Conservation (phyloP, 2,329 filamentous ascomycete genomes). For the Calonectria naviculata region DNA sequence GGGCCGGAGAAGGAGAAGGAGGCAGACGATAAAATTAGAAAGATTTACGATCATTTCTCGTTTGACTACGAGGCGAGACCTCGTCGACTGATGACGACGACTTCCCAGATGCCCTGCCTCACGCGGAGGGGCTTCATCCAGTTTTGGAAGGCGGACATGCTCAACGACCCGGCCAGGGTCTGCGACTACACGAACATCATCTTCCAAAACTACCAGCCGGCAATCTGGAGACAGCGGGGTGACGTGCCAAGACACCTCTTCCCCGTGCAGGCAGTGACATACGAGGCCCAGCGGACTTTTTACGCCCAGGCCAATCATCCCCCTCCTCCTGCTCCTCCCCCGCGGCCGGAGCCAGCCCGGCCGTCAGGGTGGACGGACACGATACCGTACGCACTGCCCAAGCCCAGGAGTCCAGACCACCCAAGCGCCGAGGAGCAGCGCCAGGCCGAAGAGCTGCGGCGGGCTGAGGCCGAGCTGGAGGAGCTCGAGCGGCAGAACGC, state of each 20-base stretch:
- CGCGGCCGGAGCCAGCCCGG: not conserved
- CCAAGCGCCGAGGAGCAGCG: not conserved
- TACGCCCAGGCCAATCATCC: not conserved
- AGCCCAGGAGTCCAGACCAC: not conserved
- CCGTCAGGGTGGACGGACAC: not conserved
- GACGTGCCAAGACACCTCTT: conserved; percentile 2
- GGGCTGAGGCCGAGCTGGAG: conserved; percentile 10
- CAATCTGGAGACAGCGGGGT: conserved; percentile 6
- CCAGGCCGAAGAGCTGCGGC: not conserved
- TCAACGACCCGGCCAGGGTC: not conserved
- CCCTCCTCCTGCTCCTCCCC: not conserved
- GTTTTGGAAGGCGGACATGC: not conserved
- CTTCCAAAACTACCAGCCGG: conserved; percentile 8
- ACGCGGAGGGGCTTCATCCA: conserved; percentile 11
- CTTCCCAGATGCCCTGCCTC: not conserved
- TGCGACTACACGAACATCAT: conserved; percentile 4
- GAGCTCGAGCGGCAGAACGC: not conserved
- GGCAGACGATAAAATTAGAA: not conserved
- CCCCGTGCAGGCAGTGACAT: not conserved
- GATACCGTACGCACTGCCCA: not conserved
- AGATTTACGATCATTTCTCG: not conserved
- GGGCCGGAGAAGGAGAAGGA: not conserved
- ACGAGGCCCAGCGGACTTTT: not conserved
- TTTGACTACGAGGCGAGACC: conserved; percentile 2
- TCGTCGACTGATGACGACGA: not conserved